A percentile compares a stretch with the other conserved stretches of the same genome.
phyloP scores from a whole-genome alignment of 495 filamentous ascomycete genomes.

The Podospora anserina region DNA sequence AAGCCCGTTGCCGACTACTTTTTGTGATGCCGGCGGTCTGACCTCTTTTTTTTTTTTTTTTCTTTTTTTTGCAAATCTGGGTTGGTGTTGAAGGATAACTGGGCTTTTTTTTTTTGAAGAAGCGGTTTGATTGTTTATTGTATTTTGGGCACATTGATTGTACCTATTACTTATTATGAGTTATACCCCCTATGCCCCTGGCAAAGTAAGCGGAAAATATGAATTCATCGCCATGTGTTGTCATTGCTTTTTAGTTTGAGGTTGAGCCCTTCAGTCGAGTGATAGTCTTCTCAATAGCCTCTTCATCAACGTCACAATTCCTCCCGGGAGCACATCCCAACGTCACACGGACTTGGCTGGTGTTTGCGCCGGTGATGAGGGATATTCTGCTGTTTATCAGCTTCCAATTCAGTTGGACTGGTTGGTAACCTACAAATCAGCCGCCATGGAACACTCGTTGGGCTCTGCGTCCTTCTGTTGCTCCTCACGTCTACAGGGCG shows the following conservation, averaged over 20 bases:
- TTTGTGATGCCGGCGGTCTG: slow-evolving; percentile 46
- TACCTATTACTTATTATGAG: not conserved
- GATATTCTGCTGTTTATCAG: slow-evolving; percentile 13
- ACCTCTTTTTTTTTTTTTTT: slow-evolving; percentile 5
- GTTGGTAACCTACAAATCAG: slow-evolving; percentile 14
- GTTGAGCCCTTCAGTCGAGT: not conserved
- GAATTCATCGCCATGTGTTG: not conserved
- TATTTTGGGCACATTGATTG: not conserved
- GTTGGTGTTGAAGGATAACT: slow-evolving; percentile 8
- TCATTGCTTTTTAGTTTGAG: not conserved
- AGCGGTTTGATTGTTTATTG: not conserved
- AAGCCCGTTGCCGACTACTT: slow-evolving; percentile 99
- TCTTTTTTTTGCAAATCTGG: slow-evolving; percentile 2
- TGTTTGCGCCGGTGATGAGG: slow-evolving; percentile 14
- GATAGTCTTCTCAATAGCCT: not conserved
- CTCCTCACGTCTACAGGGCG: not conserved
- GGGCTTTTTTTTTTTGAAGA: not conserved
- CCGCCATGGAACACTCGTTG: slow-evolving; percentile 15
- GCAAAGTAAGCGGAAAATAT: not conserved
- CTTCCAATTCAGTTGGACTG: too few relatives aligned
- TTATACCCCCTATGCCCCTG: not conserved
- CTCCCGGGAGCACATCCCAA: slow-evolving; percentile 16
- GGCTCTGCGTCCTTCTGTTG: not conserved
- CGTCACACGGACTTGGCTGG: slow-evolving; percentile 11
- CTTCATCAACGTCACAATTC: slow-evolving; percentile 15